These are phyloP conservation scores for Podila epicladia DNA, from an alignment of 192 early-diverging fungal species.

Conservation along the genomic window DNA sequence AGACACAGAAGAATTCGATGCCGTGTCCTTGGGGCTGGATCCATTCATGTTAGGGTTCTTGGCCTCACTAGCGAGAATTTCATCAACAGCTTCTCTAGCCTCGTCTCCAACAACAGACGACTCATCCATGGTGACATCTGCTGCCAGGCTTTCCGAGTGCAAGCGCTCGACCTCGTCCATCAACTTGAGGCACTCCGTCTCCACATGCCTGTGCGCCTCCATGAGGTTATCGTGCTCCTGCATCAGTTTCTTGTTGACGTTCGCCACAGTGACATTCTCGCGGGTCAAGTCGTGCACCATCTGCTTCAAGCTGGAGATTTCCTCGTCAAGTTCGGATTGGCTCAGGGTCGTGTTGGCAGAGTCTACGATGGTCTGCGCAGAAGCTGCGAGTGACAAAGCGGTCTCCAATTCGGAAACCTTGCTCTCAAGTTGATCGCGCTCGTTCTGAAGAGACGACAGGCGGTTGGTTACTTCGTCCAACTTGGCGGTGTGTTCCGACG, in stretches of 20 bases:
- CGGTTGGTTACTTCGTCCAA: slow-evolving; percentile 26
- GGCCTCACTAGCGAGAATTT: background rate
- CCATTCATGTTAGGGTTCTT: slow-evolving; percentile 35
- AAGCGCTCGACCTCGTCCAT: slow-evolving; percentile 81
- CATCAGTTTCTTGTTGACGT: slow-evolving; percentile 65
- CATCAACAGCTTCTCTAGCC: background rate
- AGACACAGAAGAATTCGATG: slow-evolving; percentile 23
- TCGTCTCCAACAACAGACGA: background rate
- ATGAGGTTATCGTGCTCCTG: slow-evolving; percentile 61
- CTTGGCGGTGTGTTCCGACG: background rate
- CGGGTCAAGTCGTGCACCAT: slow-evolving; percentile 57
- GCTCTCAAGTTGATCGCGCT: slow-evolving; percentile 52
- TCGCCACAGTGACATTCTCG: slow-evolving; percentile 58
- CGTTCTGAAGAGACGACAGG: slow-evolving; percentile 20
- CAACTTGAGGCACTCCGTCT: slow-evolving; percentile 76
- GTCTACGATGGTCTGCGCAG: background rate
- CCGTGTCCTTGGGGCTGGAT: slow-evolving; percentile 7
- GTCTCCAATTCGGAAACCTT: slow-evolving; percentile 49
- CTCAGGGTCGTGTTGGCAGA: slow-evolving; percentile 10
- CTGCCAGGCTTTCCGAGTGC: slow-evolving; percentile 60
- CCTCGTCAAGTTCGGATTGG: slow-evolving; percentile 46
- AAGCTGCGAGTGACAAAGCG: slow-evolving; percentile 22
- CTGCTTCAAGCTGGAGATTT: slow-evolving; percentile 28
- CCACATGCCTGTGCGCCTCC: slow-evolving; percentile 71
- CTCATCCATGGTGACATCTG: background rate